phyloP scores from a whole-genome alignment of 495 filamentous ascomycete species.

The Xylaria acuta region DNA sequence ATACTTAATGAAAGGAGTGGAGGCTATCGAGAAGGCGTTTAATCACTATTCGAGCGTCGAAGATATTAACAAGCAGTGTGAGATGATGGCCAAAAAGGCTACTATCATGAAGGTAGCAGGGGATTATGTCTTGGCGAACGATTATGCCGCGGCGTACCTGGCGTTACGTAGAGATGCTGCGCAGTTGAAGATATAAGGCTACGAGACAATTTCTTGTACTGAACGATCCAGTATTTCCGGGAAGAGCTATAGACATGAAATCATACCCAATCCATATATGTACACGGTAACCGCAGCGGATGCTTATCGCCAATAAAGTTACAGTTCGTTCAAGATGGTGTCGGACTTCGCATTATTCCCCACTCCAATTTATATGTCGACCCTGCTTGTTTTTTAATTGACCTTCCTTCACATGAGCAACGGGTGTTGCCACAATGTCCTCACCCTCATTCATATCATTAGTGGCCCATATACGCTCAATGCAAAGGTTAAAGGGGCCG shows the following conservation, averaged over 20 bases:
- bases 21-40: conserved; percentile 69
- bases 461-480: conserved; percentile 86
- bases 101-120: conserved; percentile 78
- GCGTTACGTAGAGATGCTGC: conserved; percentile 58
- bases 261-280: conserved; percentile 28
- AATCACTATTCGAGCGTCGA: conserved; percentile 73
- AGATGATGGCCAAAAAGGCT: conserved; percentile 87
- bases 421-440: conserved; percentile 30
- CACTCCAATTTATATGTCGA: conserved; percentile 51
- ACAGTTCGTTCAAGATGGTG: not conserved
- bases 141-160: conserved; percentile 75
- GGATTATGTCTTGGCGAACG: conserved; percentile 72
- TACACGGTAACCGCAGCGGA: conserved; percentile 1
- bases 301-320: conserved; percentile 2
- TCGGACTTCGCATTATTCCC: conserved; percentile 30
- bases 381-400: conserved; percentile 57
- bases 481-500: conserved; percentile 81
- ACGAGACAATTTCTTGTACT: not conserved
- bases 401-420: conserved; percentile 34
- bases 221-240: not conserved
- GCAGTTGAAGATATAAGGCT: conserved; percentile 28
- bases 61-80: conserved; percentile 76
- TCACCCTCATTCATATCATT: conserved; percentile 59
- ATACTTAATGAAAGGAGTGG: conserved; percentile 67
- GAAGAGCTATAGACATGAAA: conserved; percentile 14